phyloP scores from a whole-genome alignment of 768 basidiomycete species.

The Suillus cothurnatus region DNA sequence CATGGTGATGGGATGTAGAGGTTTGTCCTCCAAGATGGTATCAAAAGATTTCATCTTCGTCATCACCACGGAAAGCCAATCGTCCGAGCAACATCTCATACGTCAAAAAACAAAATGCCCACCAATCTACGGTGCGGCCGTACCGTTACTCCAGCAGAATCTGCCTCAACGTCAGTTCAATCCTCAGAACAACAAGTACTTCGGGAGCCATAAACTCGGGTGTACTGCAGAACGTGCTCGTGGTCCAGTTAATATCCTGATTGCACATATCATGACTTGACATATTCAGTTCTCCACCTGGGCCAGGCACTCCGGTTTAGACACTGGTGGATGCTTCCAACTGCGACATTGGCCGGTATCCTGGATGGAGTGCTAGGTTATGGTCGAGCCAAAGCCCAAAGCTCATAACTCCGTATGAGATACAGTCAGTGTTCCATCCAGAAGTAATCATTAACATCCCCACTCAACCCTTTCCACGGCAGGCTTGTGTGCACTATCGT shows the following conservation, averaged over 20 bases:
- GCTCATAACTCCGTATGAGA: conserved; percentile 38
- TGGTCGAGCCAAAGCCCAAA: conserved; percentile 44
- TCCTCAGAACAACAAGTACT: conserved; percentile 43
- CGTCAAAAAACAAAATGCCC: conserved; percentile 98
- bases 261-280: conserved; percentile 68
- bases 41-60: conserved; percentile 99
- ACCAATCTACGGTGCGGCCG: conserved; percentile 99
- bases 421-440: conserved; percentile 39
- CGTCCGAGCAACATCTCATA: conserved; percentile 99
- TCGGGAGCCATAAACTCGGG: conserved; percentile 99
- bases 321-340: conserved; percentile 56
- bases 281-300: conserved; percentile 44
- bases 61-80: conserved; percentile 98
- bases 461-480: neutral
- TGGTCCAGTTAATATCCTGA: conserved; percentile 95
- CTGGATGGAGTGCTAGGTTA: conserved; percentile 55
- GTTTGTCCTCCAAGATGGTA: conserved; percentile 97
- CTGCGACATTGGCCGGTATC: conserved; percentile 47
- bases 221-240: conserved; percentile 98
- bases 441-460: neutral
- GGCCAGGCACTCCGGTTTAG: conserved; percentile 45
- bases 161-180: conserved; percentile 42
- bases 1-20: conserved; percentile 98
- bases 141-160: conserved; percentile 98
- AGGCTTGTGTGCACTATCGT: conserved; percentile 47